These are phyloP conservation scores for Tolypocladium tropicale DNA, from an alignment of 2,329 filamentous ascomycete genomes.

Conservation along the genomic window DNA sequence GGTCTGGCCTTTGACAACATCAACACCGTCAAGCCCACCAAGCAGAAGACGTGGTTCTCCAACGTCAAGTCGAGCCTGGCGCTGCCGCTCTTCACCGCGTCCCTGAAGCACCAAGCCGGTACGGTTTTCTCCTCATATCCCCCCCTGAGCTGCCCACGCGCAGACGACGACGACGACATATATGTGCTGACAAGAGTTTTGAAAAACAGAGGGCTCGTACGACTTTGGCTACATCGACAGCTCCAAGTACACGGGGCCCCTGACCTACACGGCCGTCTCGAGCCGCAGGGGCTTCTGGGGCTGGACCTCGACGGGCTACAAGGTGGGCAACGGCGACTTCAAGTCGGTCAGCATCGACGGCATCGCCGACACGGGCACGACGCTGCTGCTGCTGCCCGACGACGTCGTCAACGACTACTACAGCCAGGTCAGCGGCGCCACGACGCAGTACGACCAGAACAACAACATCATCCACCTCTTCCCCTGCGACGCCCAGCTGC, in stretches of 20 bases:
- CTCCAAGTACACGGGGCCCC: slow-evolving; percentile 49
- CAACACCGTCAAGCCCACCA: slow-evolving; percentile 28
- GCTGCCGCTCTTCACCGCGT: slow-evolving; percentile 52
- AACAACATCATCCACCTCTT: slow-evolving; percentile 26
- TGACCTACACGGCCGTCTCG: slow-evolving; percentile 54
- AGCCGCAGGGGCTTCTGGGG: slow-evolving; percentile 55
- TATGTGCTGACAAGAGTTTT: slow-evolving; percentile 18
- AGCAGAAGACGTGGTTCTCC: slow-evolving; percentile 33
- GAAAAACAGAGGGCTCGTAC: slow-evolving; percentile 45
- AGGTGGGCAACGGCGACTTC: slow-evolving; percentile 8
- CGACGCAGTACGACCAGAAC: slow-evolving; percentile 9
- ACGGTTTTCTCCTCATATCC: neutral
- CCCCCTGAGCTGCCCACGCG: too few species aligned
- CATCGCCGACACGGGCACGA: slow-evolving; percentile 51
- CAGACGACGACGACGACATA: too few species aligned
- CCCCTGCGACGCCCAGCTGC: slow-evolving; percentile 31
- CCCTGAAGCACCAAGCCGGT: slow-evolving; percentile 39
- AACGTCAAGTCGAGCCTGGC: slow-evolving; percentile 14
- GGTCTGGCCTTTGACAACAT: slow-evolving; percentile 31
- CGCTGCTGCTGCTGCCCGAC: slow-evolving; percentile 48
- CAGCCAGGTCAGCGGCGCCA: slow-evolving; percentile 23
- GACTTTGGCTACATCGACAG: slow-evolving; percentile 63
- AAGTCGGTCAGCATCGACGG: slow-evolving; percentile 20
- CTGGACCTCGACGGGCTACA: slow-evolving; percentile 12
- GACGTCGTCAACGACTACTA: slow-evolving; percentile 41